A percentile compares a stretch with the other conserved stretches of the same genome.
These are phyloP conservation scores for Blakeslea trispora DNA, from an alignment of 371 early-diverging fungal species.

Conservation along the genomic window DNA sequence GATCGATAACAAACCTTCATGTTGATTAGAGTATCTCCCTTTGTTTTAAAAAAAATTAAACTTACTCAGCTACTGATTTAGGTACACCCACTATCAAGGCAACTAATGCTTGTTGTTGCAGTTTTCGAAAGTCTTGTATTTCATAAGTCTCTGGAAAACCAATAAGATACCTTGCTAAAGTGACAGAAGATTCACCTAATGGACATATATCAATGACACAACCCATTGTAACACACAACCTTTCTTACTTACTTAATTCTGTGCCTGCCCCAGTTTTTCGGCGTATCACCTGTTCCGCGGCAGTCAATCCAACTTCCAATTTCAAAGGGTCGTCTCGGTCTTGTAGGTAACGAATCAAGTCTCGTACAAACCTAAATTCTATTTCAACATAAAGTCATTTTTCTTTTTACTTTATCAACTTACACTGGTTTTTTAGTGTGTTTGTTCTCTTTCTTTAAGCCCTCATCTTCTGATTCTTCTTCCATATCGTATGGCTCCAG, in stretches of 20 bases:
- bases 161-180: slow-evolving; percentile 35
- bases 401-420: no score
- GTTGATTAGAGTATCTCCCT: not conserved
- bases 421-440: slow-evolving; percentile 37
- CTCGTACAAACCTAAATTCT: slow-evolving; percentile 41
- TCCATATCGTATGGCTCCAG: slow-evolving; percentile 54
- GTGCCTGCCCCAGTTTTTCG: slow-evolving; percentile 38
- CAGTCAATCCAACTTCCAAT: slow-evolving; percentile 42
- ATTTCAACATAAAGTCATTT: no score
- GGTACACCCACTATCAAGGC: slow-evolving; percentile 43
- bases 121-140: slow-evolving; percentile 23
- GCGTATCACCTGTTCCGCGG: slow-evolving; percentile 46
- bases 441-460: slow-evolving; percentile 13
- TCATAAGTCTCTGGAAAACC: slow-evolving; percentile 38
- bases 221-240: not conserved
- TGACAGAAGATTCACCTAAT: slow-evolving; percentile 35
- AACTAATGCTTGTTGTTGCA: slow-evolving; percentile 32
- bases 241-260: slow-evolving; percentile 34
- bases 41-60: not conserved
- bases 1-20: slow-evolving; percentile 41
- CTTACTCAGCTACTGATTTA: slow-evolving; percentile 30
- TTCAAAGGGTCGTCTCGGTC: slow-evolving; percentile 44
- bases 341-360: slow-evolving; percentile 38
- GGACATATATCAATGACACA: not conserved
- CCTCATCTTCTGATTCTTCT: slow-evolving; percentile 52